Percentiles rank a stretch among this genome's conserved stretches.
Conservation (phyloP, 2,329 filamentous ascomycete species). For the Pseudocercospora vitis region DNA sequence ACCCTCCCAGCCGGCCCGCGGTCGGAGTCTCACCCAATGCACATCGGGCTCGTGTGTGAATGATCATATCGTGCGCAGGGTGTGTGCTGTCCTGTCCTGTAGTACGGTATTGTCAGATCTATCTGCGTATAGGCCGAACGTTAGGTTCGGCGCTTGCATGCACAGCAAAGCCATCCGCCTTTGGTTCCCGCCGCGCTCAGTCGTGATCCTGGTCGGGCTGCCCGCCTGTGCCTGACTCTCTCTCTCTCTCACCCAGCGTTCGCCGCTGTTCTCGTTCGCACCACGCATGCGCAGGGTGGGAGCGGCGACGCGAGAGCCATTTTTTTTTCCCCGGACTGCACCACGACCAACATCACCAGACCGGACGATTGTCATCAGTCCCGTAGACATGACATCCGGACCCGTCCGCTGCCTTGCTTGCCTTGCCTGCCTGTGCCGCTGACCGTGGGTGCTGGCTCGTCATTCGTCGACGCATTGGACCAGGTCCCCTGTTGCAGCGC, state of each 20-base stretch:
- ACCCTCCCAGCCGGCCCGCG: not conserved
- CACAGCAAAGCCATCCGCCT: not conserved
- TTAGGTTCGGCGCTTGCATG: slow-evolving; percentile 2
- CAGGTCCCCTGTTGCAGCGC: slow-evolving; percentile 2
- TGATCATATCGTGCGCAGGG: not conserved
- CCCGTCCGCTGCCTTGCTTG: not conserved
- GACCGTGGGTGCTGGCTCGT: not conserved
- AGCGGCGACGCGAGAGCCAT: not conserved
- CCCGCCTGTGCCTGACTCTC: slow-evolving; percentile 4
- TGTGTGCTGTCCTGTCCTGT: too few species aligned
- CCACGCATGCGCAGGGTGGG: not conserved
- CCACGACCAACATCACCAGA: not conserved
- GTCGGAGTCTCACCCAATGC: too few species aligned
- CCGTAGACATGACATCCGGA: slow-evolving; percentile 4
- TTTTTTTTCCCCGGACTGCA: not conserved
- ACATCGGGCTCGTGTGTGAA: not conserved
- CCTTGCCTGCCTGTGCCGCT: not conserved
- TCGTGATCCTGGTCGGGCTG: not conserved
- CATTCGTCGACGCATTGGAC: not conserved
- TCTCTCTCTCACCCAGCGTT: not conserved
- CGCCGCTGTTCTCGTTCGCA: not conserved
- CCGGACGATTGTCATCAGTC: not conserved
- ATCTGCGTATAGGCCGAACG: not conserved
- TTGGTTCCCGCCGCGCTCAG: not conserved
- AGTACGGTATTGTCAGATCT: not conserved